A percentile compares a stretch with the other conserved stretches of the same genome.
Evolutionary conservation across 1,284 basidiomycete genomes (phyloP).

Genomic region (Ceratobasidium sp.): DNA sequence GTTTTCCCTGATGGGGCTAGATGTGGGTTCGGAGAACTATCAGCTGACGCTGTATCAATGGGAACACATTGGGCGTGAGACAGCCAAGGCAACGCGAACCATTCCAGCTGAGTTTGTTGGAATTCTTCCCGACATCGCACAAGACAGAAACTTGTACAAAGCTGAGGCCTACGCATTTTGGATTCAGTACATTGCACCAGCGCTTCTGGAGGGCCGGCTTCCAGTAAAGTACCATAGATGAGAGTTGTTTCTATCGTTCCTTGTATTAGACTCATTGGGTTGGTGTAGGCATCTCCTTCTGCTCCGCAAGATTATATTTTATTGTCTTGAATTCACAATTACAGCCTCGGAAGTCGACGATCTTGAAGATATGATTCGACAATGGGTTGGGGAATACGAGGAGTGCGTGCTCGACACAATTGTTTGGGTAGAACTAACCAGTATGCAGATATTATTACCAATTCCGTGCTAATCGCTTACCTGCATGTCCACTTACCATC

Average conservation of each 20-base stretch:
- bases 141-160: slow-evolving; percentile 21
- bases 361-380: slow-evolving; percentile 53
- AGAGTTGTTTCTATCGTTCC: too few relatives aligned
- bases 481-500: slow-evolving; percentile 57
- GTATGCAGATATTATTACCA: slow-evolving; percentile 58
- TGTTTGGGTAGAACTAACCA: too few relatives aligned
- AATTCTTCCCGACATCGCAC: neutral
- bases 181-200: slow-evolving; percentile 4
- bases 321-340: slow-evolving; percentile 59
- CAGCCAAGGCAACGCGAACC: neutral
- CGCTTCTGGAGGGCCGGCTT: neutral
- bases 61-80: neutral
- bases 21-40: neutral
- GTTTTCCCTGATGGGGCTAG: too few relatives aligned
- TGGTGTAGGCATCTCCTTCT: neutral
- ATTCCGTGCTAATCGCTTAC: slow-evolving; percentile 50
- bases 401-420: too few relatives aligned
- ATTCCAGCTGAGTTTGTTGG: slow-evolving; percentile 3
- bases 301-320: slow-evolving; percentile 27
- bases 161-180: slow-evolving; percentile 41
- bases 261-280: neutral
- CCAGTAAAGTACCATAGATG: too few relatives aligned
- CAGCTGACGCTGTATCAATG: neutral
- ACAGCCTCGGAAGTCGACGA: slow-evolving; percentile 52
- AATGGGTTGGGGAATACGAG: slow-evolving; percentile 61